Conservation (phyloP, 805 yeast genomes). For the Komagataella kurtzmanii region DNA sequence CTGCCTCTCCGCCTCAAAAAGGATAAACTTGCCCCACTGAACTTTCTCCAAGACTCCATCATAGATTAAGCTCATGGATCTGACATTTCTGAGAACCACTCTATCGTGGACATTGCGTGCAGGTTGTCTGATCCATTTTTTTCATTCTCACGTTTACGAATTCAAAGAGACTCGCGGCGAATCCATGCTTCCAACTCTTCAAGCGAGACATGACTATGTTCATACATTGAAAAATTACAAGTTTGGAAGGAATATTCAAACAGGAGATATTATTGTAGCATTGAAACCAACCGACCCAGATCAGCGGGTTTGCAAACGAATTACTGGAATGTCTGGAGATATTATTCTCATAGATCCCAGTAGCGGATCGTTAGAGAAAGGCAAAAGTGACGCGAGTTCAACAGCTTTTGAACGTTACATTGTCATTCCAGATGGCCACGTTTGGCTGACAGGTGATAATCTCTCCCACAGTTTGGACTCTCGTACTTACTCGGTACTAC, state of each 20-base stretch:
- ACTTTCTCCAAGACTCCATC: not conserved
- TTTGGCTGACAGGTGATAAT: slow-evolving; percentile 96
- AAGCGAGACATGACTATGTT: slow-evolving; percentile 63
- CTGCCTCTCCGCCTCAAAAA: not conserved
- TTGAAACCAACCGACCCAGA: slow-evolving; percentile 81
- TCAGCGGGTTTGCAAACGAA: slow-evolving; percentile 80
- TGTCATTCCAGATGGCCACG: slow-evolving; percentile 84
- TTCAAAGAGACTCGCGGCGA: slow-evolving; percentile 81
- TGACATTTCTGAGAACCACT: slow-evolving; percentile 11
- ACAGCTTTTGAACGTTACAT: slow-evolving; percentile 38
- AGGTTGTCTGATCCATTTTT: slow-evolving; percentile 53
- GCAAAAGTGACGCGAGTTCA: slow-evolving; percentile 7
- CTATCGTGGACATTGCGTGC: slow-evolving; percentile 42
- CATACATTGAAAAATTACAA: slow-evolving; percentile 55
- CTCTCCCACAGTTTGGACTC: slow-evolving; percentile 80
- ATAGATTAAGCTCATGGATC: not conserved
- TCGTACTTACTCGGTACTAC: slow-evolving; percentile 78
- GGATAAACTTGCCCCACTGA: not conserved
- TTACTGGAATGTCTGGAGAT: slow-evolving; percentile 96
- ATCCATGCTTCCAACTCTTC: slow-evolving; percentile 88
- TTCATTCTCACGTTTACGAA: slow-evolving; percentile 56
- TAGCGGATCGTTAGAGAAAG: slow-evolving; percentile 28
- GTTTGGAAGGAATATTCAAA: slow-evolving; percentile 48
- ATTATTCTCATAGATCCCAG: slow-evolving; percentile 72
- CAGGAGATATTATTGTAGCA: slow-evolving; percentile 86